A percentile compares a stretch with the other conserved stretches of the same genome.
These are phyloP conservation scores for Mediolabrus comicus DNA, from an alignment of 108 stramenopile genomes.

Conservation along the genomic window DNA sequence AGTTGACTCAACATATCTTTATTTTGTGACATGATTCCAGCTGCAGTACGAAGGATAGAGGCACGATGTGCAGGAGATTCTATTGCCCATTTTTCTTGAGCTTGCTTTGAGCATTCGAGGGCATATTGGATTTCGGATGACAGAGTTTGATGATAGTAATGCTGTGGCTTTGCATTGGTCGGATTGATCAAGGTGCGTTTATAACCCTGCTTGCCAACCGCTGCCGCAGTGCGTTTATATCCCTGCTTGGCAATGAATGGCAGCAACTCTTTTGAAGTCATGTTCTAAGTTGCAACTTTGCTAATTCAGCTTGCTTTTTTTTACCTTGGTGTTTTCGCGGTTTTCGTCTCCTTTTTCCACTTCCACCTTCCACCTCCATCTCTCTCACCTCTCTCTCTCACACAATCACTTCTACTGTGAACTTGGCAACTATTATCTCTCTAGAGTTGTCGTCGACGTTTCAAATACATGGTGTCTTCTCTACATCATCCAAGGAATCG, in stretches of 20 bases:
- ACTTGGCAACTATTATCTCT: too few species aligned
- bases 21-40: constrained; percentile 20
- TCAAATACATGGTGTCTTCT: too few species aligned
- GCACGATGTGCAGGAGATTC: constrained; percentile 11
- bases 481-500: neutral
- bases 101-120: neutral
- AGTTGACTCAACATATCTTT: constrained; percentile 12
- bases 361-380: too few species aligned
- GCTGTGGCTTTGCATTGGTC: constrained; percentile 6
- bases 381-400: too few species aligned
- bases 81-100: constrained; percentile 11
- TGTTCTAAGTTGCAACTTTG: too few species aligned
- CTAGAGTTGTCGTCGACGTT: too few species aligned
- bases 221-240: neutral
- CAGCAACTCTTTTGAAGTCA: neutral
- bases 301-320: too few species aligned
- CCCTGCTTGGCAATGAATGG: neutral
- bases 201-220: neutral
- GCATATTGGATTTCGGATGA: constrained; percentile 11
- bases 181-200: constrained; percentile 16
- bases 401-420: too few species aligned
- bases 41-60: constrained; percentile 12
- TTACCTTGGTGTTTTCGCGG: too few species aligned
- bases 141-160: constrained; percentile 10
- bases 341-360: neutral